A percentile compares a stretch with the other conserved stretches of the same genome.
Conservation (phyloP, 2,329 filamentous ascomycete species). For the Rhinocladiella similis region DNA sequence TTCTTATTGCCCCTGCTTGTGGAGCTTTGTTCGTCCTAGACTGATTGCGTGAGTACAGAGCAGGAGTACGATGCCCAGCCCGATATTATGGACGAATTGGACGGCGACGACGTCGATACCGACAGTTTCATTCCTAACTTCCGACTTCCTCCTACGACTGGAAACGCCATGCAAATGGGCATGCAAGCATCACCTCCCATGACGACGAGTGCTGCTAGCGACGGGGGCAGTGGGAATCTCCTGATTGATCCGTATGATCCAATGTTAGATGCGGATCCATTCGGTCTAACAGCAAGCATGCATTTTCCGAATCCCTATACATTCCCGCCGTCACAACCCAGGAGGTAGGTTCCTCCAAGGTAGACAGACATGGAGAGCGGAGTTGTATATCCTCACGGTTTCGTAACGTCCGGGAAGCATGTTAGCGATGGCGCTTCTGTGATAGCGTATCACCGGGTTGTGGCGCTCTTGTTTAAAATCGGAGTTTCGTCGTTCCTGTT, state of each 20-base stretch:
- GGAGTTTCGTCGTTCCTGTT: neutral
- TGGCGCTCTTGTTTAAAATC: neutral
- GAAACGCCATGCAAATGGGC: slow-evolving; percentile 40
- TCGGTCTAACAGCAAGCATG: slow-evolving; percentile 91
- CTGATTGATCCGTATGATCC: slow-evolving; percentile 76
- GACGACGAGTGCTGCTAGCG: slow-evolving; percentile 40
- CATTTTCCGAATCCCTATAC: slow-evolving; percentile 82
- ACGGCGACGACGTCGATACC: slow-evolving; percentile 67
- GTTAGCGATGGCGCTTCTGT: slow-evolving; percentile 16
- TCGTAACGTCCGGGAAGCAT: neutral
- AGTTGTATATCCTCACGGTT: neutral
- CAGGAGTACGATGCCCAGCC: slow-evolving; percentile 93
- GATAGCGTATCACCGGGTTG: neutral
- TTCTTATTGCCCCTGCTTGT: slow-evolving; percentile 45
- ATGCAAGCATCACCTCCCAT: slow-evolving; percentile 45
- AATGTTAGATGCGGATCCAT: slow-evolving; percentile 88
- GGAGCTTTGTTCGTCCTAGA: slow-evolving; percentile 67
- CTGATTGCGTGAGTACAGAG: slow-evolving; percentile 73
- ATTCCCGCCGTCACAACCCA: slow-evolving; percentile 31
- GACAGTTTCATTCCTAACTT: slow-evolving; percentile 64
- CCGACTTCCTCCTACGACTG: slow-evolving; percentile 37
- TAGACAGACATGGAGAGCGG: neutral
- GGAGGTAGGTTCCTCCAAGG: slow-evolving; percentile 14
- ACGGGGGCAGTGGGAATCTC: slow-evolving; percentile 42
- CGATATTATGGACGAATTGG: slow-evolving; percentile 83